Evolutionary conservation across 345 rosid species (phyloP), one percentile per base, ranked within the genome.

Genomic region (Euphorbia tirucalli): DNA sequence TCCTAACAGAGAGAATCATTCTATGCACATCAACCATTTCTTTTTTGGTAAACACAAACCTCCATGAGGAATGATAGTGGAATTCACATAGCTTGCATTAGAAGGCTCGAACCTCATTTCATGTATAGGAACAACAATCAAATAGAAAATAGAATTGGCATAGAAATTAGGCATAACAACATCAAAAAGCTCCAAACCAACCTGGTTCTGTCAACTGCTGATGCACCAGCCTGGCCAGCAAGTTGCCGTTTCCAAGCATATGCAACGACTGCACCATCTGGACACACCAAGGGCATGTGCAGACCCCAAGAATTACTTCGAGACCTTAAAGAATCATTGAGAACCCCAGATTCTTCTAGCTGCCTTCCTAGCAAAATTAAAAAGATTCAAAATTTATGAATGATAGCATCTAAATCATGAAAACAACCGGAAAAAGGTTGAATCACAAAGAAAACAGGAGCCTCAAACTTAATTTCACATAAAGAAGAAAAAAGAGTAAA

Each of bases 161-260:
- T n/a, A n/a, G n/a, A n/a, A n/a, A n/a, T n/a, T n/a, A n/a, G 14
- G 21, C 31, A 58, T 70, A 39, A 46, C 28, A 70, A 59, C 4
- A 39, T 25, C 24, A 54, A 72, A 9, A 37, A 65, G 30, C 19
- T 65, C 19, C 11, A 71, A 30, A 66, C 68, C 44, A 68, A 90
- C 98, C 99, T 90, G 59, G 97, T 88, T 79, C 97, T 84, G 74
- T 95, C 99, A 35, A 95, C 99, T 37, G 99, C 97, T 76, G 99
- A 92, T 3, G 99, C 97, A 79, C 99, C 99, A 61, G 97, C 98
- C 82, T 95, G 99, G 19, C 99, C 97, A n/a, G 99, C 97, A 9
- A 95, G 91, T 68, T 95, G 99, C 10, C 99, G 86, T 71, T 95
- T 95, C 97, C 99, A 92, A 59, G 99, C 97, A 77, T 95, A 95